Conservation (phyloP, 495 filamentous ascomycete species). For the Viridothelium virens region DNA sequence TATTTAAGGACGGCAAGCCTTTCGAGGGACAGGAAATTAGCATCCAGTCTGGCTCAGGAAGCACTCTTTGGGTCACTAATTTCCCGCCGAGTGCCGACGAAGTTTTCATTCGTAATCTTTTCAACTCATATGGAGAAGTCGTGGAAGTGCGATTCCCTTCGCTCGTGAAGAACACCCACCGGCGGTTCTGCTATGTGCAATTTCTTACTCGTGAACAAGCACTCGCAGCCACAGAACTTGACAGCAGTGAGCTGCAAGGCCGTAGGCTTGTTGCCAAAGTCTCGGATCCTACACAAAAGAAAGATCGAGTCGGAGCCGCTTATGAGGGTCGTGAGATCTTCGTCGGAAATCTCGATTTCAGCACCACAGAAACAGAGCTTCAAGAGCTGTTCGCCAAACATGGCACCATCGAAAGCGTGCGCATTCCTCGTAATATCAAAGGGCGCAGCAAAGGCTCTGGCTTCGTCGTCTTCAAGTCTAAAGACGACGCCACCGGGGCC, state of each 20-base stretch:
- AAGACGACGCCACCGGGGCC: slow-evolving; percentile 63
- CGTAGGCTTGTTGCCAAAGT: slow-evolving; percentile 67
- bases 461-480: slow-evolving; percentile 67
- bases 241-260: slow-evolving; percentile 59
- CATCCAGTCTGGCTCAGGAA: slow-evolving; percentile 61
- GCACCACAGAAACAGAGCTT: slow-evolving; percentile 58
- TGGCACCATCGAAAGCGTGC: slow-evolving; percentile 62
- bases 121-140: slow-evolving; percentile 71
- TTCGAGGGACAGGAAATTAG: slow-evolving; percentile 63
- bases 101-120: slow-evolving; percentile 64
- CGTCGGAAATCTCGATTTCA: slow-evolving; percentile 63
- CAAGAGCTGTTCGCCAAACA: slow-evolving; percentile 62
- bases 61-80: slow-evolving; percentile 84
- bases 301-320: slow-evolving; percentile 71
- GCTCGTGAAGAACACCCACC: slow-evolving; percentile 75
- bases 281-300: slow-evolving; percentile 70
- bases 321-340: slow-evolving; percentile 83
- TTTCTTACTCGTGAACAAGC: slow-evolving; percentile 49
- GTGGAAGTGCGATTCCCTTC: slow-evolving; percentile 83
- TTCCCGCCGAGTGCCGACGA: slow-evolving; percentile 84
- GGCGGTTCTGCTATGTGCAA: slow-evolving; percentile 90
- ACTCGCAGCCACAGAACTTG: slow-evolving; percentile 48
- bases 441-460: slow-evolving; percentile 64
- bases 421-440: slow-evolving; percentile 55
- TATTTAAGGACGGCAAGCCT: slow-evolving; percentile 67